A percentile compares a stretch with the other conserved stretches of the same genome.
These are phyloP conservation scores for Martiniozyma asiatica DNA, from an alignment of 1,139 yeast species.

Conservation along the genomic window DNA sequence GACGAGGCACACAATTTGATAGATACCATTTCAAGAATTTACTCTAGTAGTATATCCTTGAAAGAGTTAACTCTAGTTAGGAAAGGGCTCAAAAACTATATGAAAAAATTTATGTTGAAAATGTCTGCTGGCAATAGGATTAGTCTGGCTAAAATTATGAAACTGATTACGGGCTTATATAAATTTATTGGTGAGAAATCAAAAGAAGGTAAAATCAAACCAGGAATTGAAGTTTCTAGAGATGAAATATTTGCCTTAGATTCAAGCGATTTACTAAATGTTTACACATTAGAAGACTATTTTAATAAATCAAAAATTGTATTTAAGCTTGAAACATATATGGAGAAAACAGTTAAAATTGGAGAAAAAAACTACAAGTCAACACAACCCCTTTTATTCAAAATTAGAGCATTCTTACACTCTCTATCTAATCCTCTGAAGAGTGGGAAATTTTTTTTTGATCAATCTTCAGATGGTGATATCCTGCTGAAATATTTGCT, in stretches of 20 bases:
- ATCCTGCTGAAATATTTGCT: conserved; percentile 53
- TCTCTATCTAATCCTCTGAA: conserved; percentile 61
- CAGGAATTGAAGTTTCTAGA: conserved; percentile 44
- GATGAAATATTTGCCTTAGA: conserved; percentile 44
- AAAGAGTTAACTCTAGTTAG: conserved; percentile 35
- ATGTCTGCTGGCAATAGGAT: conserved; percentile 69
- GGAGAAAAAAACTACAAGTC: conserved; percentile 10
- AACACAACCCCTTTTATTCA: conserved; percentile 48
- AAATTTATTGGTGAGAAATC: conserved; percentile 30
- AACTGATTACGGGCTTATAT: conserved; percentile 40
- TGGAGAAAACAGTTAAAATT: conserved; percentile 26
- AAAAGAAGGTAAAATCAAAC: conserved; percentile 22
- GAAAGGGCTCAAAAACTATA: conserved; percentile 40
- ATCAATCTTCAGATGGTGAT: conserved; percentile 22
- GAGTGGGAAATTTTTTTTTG: conserved; percentile 77
- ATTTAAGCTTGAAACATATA: conserved; percentile 68
- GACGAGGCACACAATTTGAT: conserved; percentile 91
- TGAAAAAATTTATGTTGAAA: conserved; percentile 45
- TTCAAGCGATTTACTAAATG: conserved; percentile 62
- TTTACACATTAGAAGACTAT: conserved; percentile 56
- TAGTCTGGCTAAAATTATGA: conserved; percentile 51
- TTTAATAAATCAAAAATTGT: conserved; percentile 64
- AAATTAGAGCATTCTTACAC: conserved; percentile 51
- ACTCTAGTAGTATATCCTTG: conserved; percentile 48
- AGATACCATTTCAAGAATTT: conserved; percentile 61